Evolutionary conservation across 106 monocot genomes (phyloP).

Genomic region (Apostasia ramifera): DNA sequence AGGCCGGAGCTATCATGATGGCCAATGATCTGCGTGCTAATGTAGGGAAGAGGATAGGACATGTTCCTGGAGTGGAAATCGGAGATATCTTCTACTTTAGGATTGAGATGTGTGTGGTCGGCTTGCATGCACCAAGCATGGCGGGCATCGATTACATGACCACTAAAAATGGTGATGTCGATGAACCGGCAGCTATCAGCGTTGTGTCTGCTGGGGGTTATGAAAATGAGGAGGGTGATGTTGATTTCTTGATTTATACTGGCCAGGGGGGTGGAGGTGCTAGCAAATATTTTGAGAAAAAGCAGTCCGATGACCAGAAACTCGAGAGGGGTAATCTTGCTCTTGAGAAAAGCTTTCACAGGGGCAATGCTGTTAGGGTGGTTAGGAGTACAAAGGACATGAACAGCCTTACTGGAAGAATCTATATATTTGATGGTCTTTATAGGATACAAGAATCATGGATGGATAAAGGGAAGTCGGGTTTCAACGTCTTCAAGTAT

Average conservation of each 20-base stretch:
- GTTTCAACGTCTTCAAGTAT: slow-evolving; percentile 79
- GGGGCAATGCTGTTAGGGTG: slow-evolving; percentile 58
- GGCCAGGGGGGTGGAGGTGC: slow-evolving; percentile 58
- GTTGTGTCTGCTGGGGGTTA: slow-evolving; percentile 78
- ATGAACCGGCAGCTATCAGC: slow-evolving; percentile 56
- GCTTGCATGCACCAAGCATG: slow-evolving; percentile 69
- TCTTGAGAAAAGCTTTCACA: slow-evolving; percentile 56
- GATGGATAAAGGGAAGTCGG: slow-evolving; percentile 54
- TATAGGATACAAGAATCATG: slow-evolving; percentile 67
- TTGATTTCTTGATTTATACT: slow-evolving; percentile 55
- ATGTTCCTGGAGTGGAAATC: slow-evolving; percentile 59
- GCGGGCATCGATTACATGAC: slow-evolving; percentile 71
- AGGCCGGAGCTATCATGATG: slow-evolving; percentile 43
- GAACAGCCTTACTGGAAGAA: slow-evolving; percentile 25
- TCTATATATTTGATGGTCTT: slow-evolving; percentile 86
- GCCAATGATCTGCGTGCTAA: slow-evolving; percentile 45
- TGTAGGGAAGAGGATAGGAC: slow-evolving; percentile 41
- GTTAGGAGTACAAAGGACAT: slow-evolving; percentile 58
- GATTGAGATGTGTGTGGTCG: slow-evolving; percentile 62
- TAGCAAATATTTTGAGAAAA: slow-evolving; percentile 9
- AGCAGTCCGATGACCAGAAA: slow-evolving; percentile 62
- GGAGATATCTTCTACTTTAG: slow-evolving; percentile 89
- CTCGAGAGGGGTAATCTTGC: slow-evolving; percentile 89
- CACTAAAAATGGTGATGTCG: slow-evolving; percentile 6
- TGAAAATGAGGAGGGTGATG: slow-evolving; percentile 60